phyloP scores from a whole-genome alignment of 1,284 basidiomycete genomes.

The Malassezia yamatoensis region DNA sequence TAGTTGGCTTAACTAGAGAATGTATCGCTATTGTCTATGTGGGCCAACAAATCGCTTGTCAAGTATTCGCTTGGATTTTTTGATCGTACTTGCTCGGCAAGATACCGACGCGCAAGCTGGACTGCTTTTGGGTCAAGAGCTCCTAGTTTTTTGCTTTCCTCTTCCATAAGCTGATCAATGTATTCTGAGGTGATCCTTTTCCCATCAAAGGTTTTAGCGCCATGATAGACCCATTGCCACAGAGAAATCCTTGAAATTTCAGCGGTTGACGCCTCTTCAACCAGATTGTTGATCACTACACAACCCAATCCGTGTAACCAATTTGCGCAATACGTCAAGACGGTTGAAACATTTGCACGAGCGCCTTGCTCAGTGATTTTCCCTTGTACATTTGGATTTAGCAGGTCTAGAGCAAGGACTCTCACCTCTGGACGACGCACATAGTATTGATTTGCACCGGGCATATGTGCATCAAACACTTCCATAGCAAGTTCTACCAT shows the following conservation, averaged over 20 bases:
- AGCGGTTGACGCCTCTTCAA: constrained; percentile 91
- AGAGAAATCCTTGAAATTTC: constrained; percentile 89
- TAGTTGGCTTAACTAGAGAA: constrained; percentile 15
- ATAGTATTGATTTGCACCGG: constrained; percentile 69
- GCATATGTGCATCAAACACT: constrained; percentile 61
- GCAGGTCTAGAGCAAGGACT: constrained; percentile 73
- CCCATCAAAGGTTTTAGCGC: constrained; percentile 55
- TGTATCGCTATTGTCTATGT: constrained; percentile 37
- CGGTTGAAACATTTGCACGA: constrained; percentile 40
- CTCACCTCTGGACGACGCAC: constrained; percentile 79
- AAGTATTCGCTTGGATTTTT: constrained; percentile 68
- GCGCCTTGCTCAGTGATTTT: constrained; percentile 45
- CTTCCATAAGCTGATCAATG: constrained; percentile 66
- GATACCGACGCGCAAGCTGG: constrained; percentile 67
- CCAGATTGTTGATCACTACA: constrained; percentile 86
- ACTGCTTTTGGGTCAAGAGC: constrained; percentile 70
- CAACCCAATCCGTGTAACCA: constrained; percentile 88
- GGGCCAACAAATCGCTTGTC: constrained; percentile 38
- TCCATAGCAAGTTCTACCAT: constrained; percentile 84
- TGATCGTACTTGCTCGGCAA: constrained; percentile 72
- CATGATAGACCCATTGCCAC: constrained; percentile 80
- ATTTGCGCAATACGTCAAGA: constrained; percentile 45
- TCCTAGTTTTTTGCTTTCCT: constrained; percentile 63
- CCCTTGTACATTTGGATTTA: constrained; percentile 67
- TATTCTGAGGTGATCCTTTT: constrained; percentile 65